These are phyloP conservation scores for Patellifolia procumbens DNA, from an alignment of 179 eudicot species.

Conservation along the genomic window DNA sequence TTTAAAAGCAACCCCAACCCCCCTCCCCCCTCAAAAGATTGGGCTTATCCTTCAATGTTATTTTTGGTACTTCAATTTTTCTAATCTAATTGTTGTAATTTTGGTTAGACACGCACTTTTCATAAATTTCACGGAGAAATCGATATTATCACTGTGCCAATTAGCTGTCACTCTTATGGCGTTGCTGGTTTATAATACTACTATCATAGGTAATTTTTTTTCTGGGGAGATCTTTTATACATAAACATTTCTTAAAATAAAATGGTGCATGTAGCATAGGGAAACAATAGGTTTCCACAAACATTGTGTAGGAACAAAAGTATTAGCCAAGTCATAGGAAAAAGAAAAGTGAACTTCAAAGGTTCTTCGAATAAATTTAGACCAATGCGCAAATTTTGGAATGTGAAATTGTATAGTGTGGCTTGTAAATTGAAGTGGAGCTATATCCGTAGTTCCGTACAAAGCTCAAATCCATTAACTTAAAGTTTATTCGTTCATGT, in stretches of 20 bases:
- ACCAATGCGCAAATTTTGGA: not conserved
- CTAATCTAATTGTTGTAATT: too few species aligned
- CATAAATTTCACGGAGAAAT: not conserved
- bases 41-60: too few species aligned
- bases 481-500: not conserved
- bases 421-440: not conserved
- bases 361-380: not conserved
- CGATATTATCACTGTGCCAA: not conserved
- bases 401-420: not conserved
- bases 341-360: too few species aligned
- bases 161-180: not conserved
- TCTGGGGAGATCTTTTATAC: not conserved
- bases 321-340: too few species aligned
- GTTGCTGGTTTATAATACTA: not conserved
- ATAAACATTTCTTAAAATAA: too few species aligned
- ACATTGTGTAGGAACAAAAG: too few species aligned
- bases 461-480: not conserved
- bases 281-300: not conserved
- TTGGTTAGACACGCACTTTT: not conserved
- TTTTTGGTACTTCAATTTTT: not conserved
- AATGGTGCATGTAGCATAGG: not conserved
- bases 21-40: too few species aligned
- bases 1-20: too few species aligned
- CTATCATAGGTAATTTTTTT: not conserved
- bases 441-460: too few species aligned